Evolutionary conservation across 345 rosid genomes (phyloP).

Genomic region (Corchorus capsularis): DNA sequence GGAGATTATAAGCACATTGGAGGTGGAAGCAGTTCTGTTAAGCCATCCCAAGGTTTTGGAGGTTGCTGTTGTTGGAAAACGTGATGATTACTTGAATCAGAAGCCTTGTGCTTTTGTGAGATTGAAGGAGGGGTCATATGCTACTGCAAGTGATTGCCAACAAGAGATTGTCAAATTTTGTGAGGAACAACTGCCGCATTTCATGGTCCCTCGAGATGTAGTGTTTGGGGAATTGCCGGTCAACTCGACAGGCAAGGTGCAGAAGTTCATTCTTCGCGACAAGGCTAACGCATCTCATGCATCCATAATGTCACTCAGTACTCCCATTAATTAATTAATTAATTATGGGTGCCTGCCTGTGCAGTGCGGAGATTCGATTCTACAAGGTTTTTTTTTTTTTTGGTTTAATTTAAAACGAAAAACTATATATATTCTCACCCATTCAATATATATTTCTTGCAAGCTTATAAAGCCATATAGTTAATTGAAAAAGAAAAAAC

Average conservation of each 20-base stretch:
- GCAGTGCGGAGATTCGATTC: background rate
- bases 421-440: slow-evolving; percentile 2
- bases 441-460: too few relatives aligned
- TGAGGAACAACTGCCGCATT: slow-evolving; percentile 22
- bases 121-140: slow-evolving; percentile 35
- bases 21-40: slow-evolving; percentile 44
- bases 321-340: too few relatives aligned
- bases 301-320: background rate
- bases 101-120: slow-evolving; percentile 53
- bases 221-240: slow-evolving; percentile 50
- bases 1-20: slow-evolving; percentile 43
- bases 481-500: too few relatives aligned
- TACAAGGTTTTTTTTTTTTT: slow-evolving; percentile 16
- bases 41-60: slow-evolving; percentile 44
- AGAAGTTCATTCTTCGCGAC: slow-evolving; percentile 45
- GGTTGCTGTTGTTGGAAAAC: slow-evolving; percentile 51
- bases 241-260: slow-evolving; percentile 53
- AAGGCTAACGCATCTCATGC: slow-evolving; percentile 29
- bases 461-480: too few relatives aligned
- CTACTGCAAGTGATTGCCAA: slow-evolving; percentile 7
- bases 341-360: background rate
- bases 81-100: slow-evolving; percentile 26
- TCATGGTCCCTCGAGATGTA: slow-evolving; percentile 42
- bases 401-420: background rate
- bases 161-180: slow-evolving; percentile 45